Conservation (phyloP, 2,329 filamentous ascomycete genomes). For the Dendrostoma leiphaemia region DNA sequence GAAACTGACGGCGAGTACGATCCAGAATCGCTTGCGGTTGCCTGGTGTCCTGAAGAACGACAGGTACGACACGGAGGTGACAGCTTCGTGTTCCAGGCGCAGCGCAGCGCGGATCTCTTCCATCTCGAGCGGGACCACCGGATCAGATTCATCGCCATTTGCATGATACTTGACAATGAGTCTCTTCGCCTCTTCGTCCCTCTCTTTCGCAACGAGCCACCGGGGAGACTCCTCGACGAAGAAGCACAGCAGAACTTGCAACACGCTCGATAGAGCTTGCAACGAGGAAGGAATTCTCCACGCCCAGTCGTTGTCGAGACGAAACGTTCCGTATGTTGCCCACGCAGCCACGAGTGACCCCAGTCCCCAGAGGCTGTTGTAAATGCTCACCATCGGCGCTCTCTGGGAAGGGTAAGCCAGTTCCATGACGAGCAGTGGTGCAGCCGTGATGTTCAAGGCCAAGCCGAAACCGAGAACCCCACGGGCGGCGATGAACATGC, state of each 20-base stretch:
- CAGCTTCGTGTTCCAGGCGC: background rate
- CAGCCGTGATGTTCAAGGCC: conserved; percentile 26
- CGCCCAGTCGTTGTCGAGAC: conserved; percentile 45
- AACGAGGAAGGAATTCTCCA: conserved; percentile 61
- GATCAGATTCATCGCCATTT: conserved; percentile 4
- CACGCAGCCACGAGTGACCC: conserved; percentile 26
- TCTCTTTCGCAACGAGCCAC: conserved; percentile 53
- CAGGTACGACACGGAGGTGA: background rate
- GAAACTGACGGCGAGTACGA: background rate
- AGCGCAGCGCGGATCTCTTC: conserved; percentile 1
- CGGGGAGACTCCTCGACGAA: conserved; percentile 59
- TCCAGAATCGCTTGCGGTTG: conserved; percentile 5
- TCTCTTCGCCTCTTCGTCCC: conserved; percentile 55
- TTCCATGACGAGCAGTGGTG: conserved; percentile 1
- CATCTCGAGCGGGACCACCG: conserved; percentile 1
- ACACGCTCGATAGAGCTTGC: conserved; percentile 53
- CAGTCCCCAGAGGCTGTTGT: conserved; percentile 2
- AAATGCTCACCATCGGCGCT: background rate
- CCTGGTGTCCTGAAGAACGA: background rate
- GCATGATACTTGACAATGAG: conserved; percentile 47
- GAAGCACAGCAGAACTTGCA: conserved; percentile 47
- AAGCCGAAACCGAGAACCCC: conserved; percentile 41
- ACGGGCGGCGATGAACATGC: conserved; percentile 41
- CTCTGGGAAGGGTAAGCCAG: background rate
- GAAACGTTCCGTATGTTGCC: conserved; percentile 45